Base-by-base conservation (phyloP, 1,284 basidiomycete species). In the Schizopora paradoxa region DNA sequence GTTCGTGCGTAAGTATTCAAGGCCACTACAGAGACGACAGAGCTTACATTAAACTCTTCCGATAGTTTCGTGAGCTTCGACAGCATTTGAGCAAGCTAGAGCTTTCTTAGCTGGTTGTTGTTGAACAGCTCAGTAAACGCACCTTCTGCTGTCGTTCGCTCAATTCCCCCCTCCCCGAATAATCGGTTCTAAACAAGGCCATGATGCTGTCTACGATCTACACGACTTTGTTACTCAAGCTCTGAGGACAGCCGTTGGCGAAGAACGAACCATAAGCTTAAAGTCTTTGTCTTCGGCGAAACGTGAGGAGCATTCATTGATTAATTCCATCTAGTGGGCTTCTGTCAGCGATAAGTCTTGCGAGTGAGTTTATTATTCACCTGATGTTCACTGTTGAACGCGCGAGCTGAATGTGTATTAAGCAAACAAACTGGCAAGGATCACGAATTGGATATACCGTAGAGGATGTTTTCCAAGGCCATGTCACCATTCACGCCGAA, bases 201-300 rank as follows among this genome's bases (percentile, higher is more conserved):
- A 97, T 94, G 55, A 96, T 93, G 54, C 88, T 92, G 61, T 97
- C 90, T 22, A 91, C 80, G 51, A 96, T 89, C 87, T 91, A 52
- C 22, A 22, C 21, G 38, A 19, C n/a, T 21, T 25, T 43, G 21
- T 52, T 26, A 39, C 32, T 16, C 31, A 40, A 42, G 18, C 32
- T 14, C 45, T n/a, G n/a, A n/a, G n/a, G n/a, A n/a, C n/a, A n/a
- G n/a, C n/a, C n/a, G n/a, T n/a, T n/a, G n/a, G n/a, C n/a, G n/a
- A n/a, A 18, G 27, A 43, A 39, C 60, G 19, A 54, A 85, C 86
- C 56, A 91, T 65, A 26, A 91, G 72, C 35, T 79, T 70, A 56
- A 82, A 89, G 55, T 86, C 84, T 59, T 86, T 87, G 61, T 89
- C 86, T 59, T 90, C 87, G 0, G 86, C 83, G 58, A 90, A 88